A percentile compares a stretch with the other conserved stretches of the same genome.
These are phyloP conservation scores for Allium cepa DNA, from an alignment of 106 monocot genomes.

Conservation along the genomic window DNA sequence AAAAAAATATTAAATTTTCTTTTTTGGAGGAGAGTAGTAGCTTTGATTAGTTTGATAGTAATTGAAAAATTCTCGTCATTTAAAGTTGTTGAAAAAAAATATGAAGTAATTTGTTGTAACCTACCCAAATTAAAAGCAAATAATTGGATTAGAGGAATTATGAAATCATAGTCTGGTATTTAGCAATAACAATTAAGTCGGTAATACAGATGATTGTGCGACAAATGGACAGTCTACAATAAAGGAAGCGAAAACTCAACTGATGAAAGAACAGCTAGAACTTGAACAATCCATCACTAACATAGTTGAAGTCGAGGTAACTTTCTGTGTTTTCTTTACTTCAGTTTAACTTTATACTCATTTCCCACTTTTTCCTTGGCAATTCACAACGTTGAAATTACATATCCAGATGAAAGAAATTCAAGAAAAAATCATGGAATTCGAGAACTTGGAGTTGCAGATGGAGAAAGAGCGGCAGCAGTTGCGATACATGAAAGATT, in stretches of 20 bases:
- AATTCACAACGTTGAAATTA: not conserved
- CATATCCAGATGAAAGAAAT: slow-evolving; percentile 76
- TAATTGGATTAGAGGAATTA: too few relatives aligned
- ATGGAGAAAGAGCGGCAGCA: slow-evolving; percentile 79
- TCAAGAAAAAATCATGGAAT: slow-evolving; percentile 54
- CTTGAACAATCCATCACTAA: slow-evolving; percentile 61
- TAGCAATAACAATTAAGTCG: too few relatives aligned
- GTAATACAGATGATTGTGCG: slow-evolving; percentile 8
- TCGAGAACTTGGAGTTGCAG: slow-evolving; percentile 59
- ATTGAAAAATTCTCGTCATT: too few relatives aligned
- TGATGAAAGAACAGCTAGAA: slow-evolving; percentile 51
- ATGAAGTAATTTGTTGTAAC: too few relatives aligned
- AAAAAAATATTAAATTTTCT: too few relatives aligned
- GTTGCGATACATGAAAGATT: slow-evolving; percentile 32
- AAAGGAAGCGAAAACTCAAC: slow-evolving; percentile 37
- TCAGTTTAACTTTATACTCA: not conserved
- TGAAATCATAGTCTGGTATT: too few relatives aligned
- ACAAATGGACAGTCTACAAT: slow-evolving; percentile 21
- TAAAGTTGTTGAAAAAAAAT: too few relatives aligned
- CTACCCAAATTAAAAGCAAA: too few relatives aligned
- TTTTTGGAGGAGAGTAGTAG: too few relatives aligned
- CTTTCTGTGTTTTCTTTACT: not conserved
- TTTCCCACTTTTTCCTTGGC: not conserved
- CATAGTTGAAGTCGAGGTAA: slow-evolving; percentile 64
- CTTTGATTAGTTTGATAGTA: too few relatives aligned